Conservation (phyloP, 129 eudicot species). For the Heracleum sosnowskyi region DNA sequence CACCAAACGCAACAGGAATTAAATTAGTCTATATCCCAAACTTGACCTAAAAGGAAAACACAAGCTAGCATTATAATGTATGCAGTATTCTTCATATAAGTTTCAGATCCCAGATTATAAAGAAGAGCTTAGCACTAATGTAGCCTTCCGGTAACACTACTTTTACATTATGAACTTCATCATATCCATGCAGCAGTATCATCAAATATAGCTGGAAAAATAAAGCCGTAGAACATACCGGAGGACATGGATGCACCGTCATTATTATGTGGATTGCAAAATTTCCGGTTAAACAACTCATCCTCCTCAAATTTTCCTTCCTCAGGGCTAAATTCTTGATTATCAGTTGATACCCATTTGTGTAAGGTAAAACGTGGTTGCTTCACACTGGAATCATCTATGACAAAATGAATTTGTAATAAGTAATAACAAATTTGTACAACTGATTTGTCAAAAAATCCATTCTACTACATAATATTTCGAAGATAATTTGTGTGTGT, state of each 20-base stretch:
- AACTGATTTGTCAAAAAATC: background rate
- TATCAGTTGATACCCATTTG: slow-evolving; percentile 60
- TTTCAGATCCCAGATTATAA: background rate
- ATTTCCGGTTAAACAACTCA: slow-evolving; percentile 25
- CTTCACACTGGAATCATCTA: slow-evolving; percentile 29
- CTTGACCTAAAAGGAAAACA: background rate
- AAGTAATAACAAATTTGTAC: background rate
- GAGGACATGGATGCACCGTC: slow-evolving; percentile 19
- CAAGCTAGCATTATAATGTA: background rate
- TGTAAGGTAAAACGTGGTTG: slow-evolving; percentile 44
- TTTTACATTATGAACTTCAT: background rate
- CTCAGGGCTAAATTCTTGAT: slow-evolving; percentile 20
- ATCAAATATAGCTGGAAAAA: background rate
- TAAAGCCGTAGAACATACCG: slow-evolving; percentile 20
- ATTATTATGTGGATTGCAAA: slow-evolving; percentile 22
- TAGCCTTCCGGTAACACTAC: background rate
- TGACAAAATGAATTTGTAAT: slow-evolving; percentile 1
- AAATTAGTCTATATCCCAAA: background rate
- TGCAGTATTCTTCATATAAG: background rate
- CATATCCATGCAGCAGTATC: background rate
- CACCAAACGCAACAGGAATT: slow-evolving; percentile 8
- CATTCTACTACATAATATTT: background rate
- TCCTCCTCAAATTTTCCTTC: slow-evolving; percentile 39
- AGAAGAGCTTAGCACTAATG: background rate
- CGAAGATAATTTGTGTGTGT: background rate